Conservation (phyloP, 805 yeast genomes). For the Myxozyma melibiosi region DNA sequence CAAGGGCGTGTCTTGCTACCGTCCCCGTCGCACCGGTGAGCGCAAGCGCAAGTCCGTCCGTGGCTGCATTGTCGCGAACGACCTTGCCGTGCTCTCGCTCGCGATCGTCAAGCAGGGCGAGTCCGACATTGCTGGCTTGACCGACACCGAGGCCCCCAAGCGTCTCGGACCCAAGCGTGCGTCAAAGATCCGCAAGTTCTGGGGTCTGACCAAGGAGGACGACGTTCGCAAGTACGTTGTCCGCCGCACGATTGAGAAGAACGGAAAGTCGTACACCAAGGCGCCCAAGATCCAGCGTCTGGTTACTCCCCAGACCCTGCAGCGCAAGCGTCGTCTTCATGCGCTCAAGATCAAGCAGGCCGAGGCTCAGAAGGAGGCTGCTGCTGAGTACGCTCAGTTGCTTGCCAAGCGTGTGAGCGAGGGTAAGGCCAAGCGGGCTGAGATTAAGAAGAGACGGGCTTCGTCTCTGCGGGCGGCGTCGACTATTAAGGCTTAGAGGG, state of each 20-base stretch:
- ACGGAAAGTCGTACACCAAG: slow-evolving; percentile 98
- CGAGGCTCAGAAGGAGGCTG: slow-evolving; percentile 99
- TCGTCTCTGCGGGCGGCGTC: slow-evolving; percentile 70
- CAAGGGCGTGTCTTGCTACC: slow-evolving; percentile 97
- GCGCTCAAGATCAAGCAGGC: slow-evolving; percentile 94
- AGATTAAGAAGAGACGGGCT: slow-evolving; percentile 99
- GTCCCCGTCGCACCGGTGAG: slow-evolving; percentile 99
- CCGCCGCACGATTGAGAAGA: slow-evolving; percentile 84
- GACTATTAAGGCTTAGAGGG: slow-evolving; percentile 24
- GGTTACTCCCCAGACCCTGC: slow-evolving; percentile 98
- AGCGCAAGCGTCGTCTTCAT: slow-evolving; percentile 97
- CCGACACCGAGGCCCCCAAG: slow-evolving; percentile 94
- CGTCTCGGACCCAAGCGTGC: slow-evolving; percentile 99
- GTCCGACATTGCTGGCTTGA: slow-evolving; percentile 90
- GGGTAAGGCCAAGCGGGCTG: slow-evolving; percentile 98
- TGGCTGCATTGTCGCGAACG: slow-evolving; percentile 98
- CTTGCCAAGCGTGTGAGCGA: slow-evolving; percentile 98
- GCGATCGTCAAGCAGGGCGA: slow-evolving; percentile 98
- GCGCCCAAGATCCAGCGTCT: slow-evolving; percentile 99
- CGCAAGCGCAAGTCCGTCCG: slow-evolving; percentile 99
- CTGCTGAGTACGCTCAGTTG: slow-evolving; percentile 99
- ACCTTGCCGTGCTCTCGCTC: slow-evolving; percentile 92
- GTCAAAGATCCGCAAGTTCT: slow-evolving; percentile 99
- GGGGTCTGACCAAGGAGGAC: slow-evolving; percentile 93
- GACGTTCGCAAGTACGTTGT: slow-evolving; percentile 90